A percentile compares a stretch with the other conserved stretches of the same genome.
phyloP scores from a whole-genome alignment of 2,329 filamentous ascomycete species.

The Cladosporium sp. region DNA sequence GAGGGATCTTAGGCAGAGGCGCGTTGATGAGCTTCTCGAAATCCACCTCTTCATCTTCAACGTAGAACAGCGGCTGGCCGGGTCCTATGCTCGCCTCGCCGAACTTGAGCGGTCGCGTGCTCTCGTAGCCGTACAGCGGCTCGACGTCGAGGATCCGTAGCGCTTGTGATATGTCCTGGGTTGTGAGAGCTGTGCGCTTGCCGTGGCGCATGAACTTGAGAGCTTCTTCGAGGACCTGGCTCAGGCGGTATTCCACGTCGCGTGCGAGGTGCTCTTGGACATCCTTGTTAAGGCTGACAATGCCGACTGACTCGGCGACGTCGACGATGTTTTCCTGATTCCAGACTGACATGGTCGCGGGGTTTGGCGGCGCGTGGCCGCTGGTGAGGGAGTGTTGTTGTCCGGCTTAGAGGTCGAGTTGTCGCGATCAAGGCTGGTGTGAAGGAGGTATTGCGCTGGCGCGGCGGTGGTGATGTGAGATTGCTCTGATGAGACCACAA shows the following conservation, averaged over 20 bases:
- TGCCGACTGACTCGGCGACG: constrained; percentile 93
- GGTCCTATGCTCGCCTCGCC: constrained; percentile 92
- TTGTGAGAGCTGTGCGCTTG: constrained; percentile 81
- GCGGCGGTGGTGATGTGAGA: neutral
- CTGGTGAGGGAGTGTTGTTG: neutral
- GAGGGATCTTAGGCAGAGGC: constrained; percentile 87
- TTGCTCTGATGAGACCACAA: neutral
- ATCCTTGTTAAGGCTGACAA: constrained; percentile 77
- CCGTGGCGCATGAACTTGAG: constrained; percentile 94
- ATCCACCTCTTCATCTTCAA: constrained; percentile 97
- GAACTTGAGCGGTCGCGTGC: constrained; percentile 82
- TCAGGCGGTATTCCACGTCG: constrained; percentile 92
- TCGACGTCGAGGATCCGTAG: constrained; percentile 87
- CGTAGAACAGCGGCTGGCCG: constrained; percentile 92
- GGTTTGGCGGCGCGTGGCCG: neutral
- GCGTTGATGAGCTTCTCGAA: constrained; percentile 99
- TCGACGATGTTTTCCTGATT: constrained; percentile 95
- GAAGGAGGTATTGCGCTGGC: neutral
- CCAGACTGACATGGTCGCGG: constrained; percentile 68
- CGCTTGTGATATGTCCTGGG: constrained; percentile 85
- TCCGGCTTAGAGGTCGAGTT: constrained; percentile 1
- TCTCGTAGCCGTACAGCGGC: constrained; percentile 94
- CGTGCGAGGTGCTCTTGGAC: constrained; percentile 84
- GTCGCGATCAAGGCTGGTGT: neutral
- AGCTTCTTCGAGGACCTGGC: constrained; percentile 89